Evolutionary conservation across 257 asterid species (phyloP), one percentile per base, ranked within the genome.

Genomic region (Asclepias syriaca): DNA sequence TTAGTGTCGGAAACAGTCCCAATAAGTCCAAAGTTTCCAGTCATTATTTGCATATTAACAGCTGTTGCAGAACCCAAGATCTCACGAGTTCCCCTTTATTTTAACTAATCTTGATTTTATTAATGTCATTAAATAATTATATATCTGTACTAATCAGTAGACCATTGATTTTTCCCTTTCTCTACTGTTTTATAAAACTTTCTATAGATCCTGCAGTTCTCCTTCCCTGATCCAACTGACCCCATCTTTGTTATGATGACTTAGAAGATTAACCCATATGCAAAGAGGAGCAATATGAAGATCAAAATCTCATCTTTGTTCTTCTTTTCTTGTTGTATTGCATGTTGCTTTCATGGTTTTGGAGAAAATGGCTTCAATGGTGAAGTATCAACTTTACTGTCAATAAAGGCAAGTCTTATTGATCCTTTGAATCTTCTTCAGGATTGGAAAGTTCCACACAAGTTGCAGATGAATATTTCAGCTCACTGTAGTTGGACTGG

Each of bases 1-100:
- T 83, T 81, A 73, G 73, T 89, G 96, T 86, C 85, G 92, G 93
- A 79, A 56, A 76, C 80, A 74, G 73, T 69, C 70, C 68, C 81
- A 68, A 76, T 69, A 91, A 82, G 74, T 84, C 91, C 95, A 89
- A 86, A 86, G 45, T 76, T 81, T 78, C 75, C 81, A 59, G 81
- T 77, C 77, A 81, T 74, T 79, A 75, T 77, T 66, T 73, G 77
- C 82, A 53, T n/a, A 79, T 80, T 72, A 75, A 79, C 86, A 85
- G 89, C 92, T 88, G 76, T 84, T 85, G 45, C 88, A 83, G 85
- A 84, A 81, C 92, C 89, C 94, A 79, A 86, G 88, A 91, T 85
- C 95, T 81, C 92, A 89, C 88, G 88, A 83, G 72, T 51, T 77
- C 51, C 51, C 66, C 66, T 69, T 66, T 32, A 59, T 57, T 69